phyloP scores from a whole-genome alignment of 2,329 filamentous ascomycete species.

The Fusarium sp. region DNA sequence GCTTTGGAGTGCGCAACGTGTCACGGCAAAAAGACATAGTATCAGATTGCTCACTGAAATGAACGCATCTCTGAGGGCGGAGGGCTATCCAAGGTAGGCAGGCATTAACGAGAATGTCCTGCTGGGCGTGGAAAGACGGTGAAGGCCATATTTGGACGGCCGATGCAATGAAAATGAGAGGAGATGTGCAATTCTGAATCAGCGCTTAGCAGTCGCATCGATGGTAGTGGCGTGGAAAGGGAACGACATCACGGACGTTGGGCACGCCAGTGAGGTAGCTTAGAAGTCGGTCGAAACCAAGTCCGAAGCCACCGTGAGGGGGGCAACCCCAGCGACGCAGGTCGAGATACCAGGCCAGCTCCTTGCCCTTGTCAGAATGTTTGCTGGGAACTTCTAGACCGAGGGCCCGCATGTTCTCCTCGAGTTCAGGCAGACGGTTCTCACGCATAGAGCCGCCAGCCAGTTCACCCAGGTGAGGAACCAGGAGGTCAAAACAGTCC shows the following conservation, averaged over 20 bases:
- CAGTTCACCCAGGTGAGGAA: slow-evolving; percentile 86
- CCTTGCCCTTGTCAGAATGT: slow-evolving; percentile 40
- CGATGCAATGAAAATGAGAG: neutral
- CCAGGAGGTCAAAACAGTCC: slow-evolving; percentile 88
- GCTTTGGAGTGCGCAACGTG: slow-evolving; percentile 35
- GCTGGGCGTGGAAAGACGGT: slow-evolving; percentile 1
- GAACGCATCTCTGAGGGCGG: neutral
- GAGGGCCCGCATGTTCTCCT: slow-evolving; percentile 74
- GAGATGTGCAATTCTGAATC: neutral
- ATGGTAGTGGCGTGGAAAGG: slow-evolving; percentile 80
- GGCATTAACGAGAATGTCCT: slow-evolving; percentile 38
- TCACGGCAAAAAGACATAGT: slow-evolving; percentile 33
- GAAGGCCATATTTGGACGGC: neutral
- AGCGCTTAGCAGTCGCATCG: slow-evolving; percentile 64
- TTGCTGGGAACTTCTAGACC: slow-evolving; percentile 61
- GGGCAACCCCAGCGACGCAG: slow-evolving; percentile 89
- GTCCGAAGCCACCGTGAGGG: slow-evolving; percentile 88
- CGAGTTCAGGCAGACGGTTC: slow-evolving; percentile 73
- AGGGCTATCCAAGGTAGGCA: slow-evolving; percentile 40
- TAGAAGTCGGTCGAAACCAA: slow-evolving; percentile 88
- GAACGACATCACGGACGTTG: slow-evolving; percentile 84
- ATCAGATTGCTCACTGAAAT: slow-evolving; percentile 30
- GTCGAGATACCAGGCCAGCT: slow-evolving; percentile 85
- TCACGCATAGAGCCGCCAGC: slow-evolving; percentile 91
- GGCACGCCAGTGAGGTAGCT: slow-evolving; percentile 83